Percentiles rank a stretch among this genome's conserved stretches.
phyloP scores from a whole-genome alignment of 1,284 basidiomycete species.

The Flammula alnicola region DNA sequence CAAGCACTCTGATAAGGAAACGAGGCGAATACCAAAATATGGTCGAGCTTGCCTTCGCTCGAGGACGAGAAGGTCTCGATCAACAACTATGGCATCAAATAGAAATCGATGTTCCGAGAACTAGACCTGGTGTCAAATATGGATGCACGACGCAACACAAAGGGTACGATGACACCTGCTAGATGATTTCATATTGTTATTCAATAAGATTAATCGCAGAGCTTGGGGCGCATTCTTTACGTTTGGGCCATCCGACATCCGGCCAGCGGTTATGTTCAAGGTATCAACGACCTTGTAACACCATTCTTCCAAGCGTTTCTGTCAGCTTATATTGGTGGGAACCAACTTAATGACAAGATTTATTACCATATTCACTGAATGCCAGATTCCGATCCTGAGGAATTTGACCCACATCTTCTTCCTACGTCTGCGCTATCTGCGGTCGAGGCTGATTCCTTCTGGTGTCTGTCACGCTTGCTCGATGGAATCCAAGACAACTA shows the following conservation, averaged over 20 bases:
- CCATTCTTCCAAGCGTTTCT: constrained; percentile 96
- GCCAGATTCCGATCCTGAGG: constrained; percentile 84
- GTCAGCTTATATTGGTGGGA: constrained; percentile 85
- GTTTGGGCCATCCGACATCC: constrained; percentile 98
- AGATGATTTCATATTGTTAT: not conserved
- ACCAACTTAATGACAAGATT: not conserved
- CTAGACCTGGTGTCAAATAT: constrained; percentile 89
- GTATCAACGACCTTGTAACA: constrained; percentile 95
- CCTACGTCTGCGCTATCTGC: constrained; percentile 75
- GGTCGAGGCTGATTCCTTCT: constrained; percentile 94
- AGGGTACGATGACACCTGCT: constrained; percentile 54
- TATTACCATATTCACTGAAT: constrained; percentile 12
- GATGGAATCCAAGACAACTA: constrained; percentile 99
- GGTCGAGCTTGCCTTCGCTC: constrained; percentile 90
- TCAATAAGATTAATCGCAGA: constrained; percentile 50
- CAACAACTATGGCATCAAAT: constrained; percentile 99
- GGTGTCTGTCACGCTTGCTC: constrained; percentile 92
- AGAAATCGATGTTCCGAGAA: constrained; percentile 94
- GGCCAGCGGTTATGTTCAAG: constrained; percentile 95
- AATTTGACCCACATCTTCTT: constrained; percentile 81
- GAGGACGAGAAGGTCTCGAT: constrained; percentile 82
- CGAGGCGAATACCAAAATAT: constrained; percentile 90
- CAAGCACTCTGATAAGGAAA: constrained; percentile 83
- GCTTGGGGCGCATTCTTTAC: constrained; percentile 91
- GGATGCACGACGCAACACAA: constrained; percentile 89